Conservation (phyloP, 805 yeast species). For the Wickerhamiella nectarea region DNA sequence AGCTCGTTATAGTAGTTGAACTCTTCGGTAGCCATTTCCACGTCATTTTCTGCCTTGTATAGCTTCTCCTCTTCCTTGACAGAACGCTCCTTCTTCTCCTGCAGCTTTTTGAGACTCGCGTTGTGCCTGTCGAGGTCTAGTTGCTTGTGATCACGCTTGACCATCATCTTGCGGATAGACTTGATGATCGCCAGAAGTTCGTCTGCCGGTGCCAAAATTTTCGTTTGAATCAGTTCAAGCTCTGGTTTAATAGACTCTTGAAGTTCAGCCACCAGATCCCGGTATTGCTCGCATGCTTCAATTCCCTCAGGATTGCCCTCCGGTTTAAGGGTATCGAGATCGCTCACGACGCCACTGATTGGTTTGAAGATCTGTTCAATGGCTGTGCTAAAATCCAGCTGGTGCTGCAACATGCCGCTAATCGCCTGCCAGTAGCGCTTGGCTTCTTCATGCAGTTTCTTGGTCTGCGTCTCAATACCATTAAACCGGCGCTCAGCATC, state of each 20-base stretch:
- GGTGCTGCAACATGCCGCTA: slow-evolving; percentile 84
- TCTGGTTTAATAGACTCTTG: slow-evolving; percentile 84
- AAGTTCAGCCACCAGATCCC: slow-evolving; percentile 74
- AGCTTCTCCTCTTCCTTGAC: slow-evolving; percentile 83
- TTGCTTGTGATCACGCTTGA: slow-evolving; percentile 90
- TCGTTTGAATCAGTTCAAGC: slow-evolving; percentile 75
- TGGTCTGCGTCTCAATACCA: slow-evolving; percentile 80
- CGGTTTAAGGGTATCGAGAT: slow-evolving; percentile 70
- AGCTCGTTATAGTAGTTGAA: slow-evolving; percentile 91
- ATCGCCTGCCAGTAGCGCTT: slow-evolving; percentile 84
- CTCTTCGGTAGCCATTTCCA: slow-evolving; percentile 86
- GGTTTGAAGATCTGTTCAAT: slow-evolving; percentile 95
- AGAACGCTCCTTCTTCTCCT: slow-evolving; percentile 68
- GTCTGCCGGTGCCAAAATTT: slow-evolving; percentile 84
- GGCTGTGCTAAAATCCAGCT: slow-evolving; percentile 87
- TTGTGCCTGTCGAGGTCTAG: slow-evolving; percentile 82
- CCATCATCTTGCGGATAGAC: slow-evolving; percentile 80
- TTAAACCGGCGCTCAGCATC: slow-evolving; percentile 96
- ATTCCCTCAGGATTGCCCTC: slow-evolving; percentile 97
- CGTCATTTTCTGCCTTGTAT: slow-evolving; percentile 80
- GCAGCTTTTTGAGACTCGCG: slow-evolving; percentile 54
- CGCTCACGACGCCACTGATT: slow-evolving; percentile 80
- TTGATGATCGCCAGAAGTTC: slow-evolving; percentile 74
- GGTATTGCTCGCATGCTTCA: slow-evolving; percentile 82
- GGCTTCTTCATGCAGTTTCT: slow-evolving; percentile 78